Evolutionary conservation across 768 basidiomycete genomes (phyloP).

Genomic region (Leccinum ochraceum): DNA sequence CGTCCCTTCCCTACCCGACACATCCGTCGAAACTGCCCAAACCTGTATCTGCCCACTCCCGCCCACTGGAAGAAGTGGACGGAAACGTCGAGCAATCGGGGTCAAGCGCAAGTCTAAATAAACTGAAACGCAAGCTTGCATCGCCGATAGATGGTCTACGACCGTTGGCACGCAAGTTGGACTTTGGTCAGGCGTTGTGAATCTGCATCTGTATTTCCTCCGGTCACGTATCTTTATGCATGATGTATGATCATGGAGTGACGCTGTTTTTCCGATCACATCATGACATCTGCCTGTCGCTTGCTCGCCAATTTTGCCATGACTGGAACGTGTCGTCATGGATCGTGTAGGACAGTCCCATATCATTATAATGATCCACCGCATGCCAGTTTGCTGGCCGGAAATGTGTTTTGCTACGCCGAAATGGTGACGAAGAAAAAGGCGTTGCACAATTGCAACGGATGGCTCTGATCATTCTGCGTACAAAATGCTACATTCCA

Average conservation of each 20-base stretch:
- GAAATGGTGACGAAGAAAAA: neutral
- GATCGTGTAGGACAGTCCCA: neutral
- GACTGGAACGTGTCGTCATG: neutral
- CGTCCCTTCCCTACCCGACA: slow-evolving; percentile 81
- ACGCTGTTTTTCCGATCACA: neutral
- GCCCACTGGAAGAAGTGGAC: slow-evolving; percentile 77
- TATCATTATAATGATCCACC: neutral
- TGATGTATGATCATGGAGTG: neutral
- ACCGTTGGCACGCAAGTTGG: slow-evolving; percentile 68
- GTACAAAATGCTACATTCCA: neutral
- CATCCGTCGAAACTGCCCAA: slow-evolving; percentile 90
- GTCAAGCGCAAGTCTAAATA: slow-evolving; percentile 52
- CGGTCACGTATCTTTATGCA: neutral
- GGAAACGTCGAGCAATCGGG: slow-evolving; percentile 61
- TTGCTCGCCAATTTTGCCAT: neutral
- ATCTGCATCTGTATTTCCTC: neutral
- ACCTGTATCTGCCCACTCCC: slow-evolving; percentile 46
- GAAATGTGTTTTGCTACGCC: neutral
- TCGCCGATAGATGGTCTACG: slow-evolving; percentile 53
- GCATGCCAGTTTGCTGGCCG: neutral
- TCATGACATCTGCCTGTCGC: neutral
- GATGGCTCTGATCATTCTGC: neutral
- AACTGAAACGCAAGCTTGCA: slow-evolving; percentile 70
- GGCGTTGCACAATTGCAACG: neutral
- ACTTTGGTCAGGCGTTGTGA: slow-evolving; percentile 54